phyloP scores from a whole-genome alignment of 768 basidiomycete species.

The Russula vinacea region DNA sequence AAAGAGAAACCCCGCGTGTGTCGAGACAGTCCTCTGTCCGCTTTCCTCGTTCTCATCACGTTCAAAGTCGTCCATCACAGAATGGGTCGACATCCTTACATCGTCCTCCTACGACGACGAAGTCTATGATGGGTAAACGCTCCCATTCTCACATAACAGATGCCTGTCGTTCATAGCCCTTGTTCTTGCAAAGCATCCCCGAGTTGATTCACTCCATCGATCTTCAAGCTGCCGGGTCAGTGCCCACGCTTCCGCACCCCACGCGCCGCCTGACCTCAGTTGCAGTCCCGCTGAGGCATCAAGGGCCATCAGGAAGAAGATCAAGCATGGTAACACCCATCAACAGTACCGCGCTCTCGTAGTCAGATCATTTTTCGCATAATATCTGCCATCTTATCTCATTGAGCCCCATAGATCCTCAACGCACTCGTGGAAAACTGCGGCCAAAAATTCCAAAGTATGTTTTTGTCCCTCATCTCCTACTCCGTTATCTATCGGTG shows the following conservation, averaged over 20 bases:
- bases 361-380: constrained; percentile 40
- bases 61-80: constrained; percentile 85
- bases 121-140: constrained; percentile 75
- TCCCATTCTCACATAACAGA: neutral
- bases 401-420: constrained; percentile 55
- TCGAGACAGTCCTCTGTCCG: neutral
- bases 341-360: constrained; percentile 92
- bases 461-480: constrained; percentile 29
- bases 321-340: constrained; percentile 91
- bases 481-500: neutral
- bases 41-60: constrained; percentile 21
- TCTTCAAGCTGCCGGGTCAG: constrained; percentile 67
- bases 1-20: constrained; percentile 73
- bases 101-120: constrained; percentile 68
- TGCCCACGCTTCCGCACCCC: constrained; percentile 7
- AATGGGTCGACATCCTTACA: constrained; percentile 94
- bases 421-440: constrained; percentile 93
- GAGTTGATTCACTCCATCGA: constrained; percentile 91
- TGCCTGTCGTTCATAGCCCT: constrained; percentile 4
- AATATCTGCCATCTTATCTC: neutral
- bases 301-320: constrained; percentile 91
- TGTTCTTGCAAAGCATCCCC: constrained; percentile 61
- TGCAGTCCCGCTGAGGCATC: constrained; percentile 76
- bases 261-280: constrained; percentile 13
- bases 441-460: constrained; percentile 80